Base-by-base conservation (phyloP, 2,329 filamentous ascomycete genomes). In the Apiospora arundinis region DNA sequence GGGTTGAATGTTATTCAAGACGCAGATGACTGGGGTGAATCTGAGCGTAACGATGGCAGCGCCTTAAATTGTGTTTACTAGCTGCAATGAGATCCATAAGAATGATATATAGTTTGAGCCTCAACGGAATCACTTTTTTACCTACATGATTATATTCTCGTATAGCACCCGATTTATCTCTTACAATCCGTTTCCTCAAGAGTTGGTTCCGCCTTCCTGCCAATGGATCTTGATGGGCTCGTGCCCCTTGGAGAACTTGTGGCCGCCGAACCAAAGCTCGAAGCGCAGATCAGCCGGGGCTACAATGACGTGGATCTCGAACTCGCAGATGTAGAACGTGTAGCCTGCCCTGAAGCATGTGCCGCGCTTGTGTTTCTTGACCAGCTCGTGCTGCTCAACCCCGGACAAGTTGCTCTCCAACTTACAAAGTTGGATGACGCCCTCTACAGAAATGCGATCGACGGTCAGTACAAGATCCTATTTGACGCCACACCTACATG, bases 261-360 rank as follows among this genome's bases (percentile, higher is more conserved):
- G 76, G 1, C 82, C 82, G 0, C 76, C 80, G 71, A 83, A 84
- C 84, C 83, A 86, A 2, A 85, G 73, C 72, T 84, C 82, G 65
- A 85, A 85, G 7, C 78, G 76, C 46, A 91, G 78, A 70, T 91
- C 89, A 0, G 89, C 85, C 0, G 87, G 84, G 0, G 87, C 88
- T 4, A 88, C 85, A 46, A 89, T 81, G 4, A 89, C 87, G 70
- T 88, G 84, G 0, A 91, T 84, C 68, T 88, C 86, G 69, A 85
- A 85, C 8, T 78, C 78, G 65, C 81, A 83, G 4, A 83, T 73
- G 60, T 82, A 85, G 70, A 80, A 85, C 49, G 77, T 81, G 68
- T 79, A 77, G 11, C 82, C 80, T 21, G 76, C 77, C 16, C 8
- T 40, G 9, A 75, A 75, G 69, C 83, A 81, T 23, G 81, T 79